These are phyloP conservation scores for Globisporangium echinulatum DNA, from an alignment of 352 stramenopile species.

Conservation along the genomic window DNA sequence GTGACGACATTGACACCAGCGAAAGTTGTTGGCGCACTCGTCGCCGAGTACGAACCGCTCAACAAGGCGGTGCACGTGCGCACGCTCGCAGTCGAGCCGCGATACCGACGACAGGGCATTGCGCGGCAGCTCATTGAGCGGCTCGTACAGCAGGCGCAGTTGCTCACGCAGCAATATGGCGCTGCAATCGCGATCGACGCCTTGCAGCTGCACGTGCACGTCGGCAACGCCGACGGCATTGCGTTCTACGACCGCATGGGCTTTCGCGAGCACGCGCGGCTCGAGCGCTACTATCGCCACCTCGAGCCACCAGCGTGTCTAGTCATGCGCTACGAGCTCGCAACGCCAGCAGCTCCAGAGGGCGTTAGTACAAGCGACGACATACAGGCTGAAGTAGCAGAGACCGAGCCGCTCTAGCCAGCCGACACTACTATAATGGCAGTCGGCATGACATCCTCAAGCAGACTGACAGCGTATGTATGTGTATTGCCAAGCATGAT, in stretches of 20 bases:
- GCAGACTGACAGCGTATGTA: not conserved
- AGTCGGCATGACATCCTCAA: too few species aligned
- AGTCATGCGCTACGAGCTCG: slow-evolving; percentile 33
- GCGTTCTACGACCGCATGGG: slow-evolving; percentile 51
- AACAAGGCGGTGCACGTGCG: slow-evolving; percentile 28
- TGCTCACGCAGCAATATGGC: slow-evolving; percentile 1
- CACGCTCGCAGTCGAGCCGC: slow-evolving; percentile 30
- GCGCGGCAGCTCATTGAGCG: slow-evolving; percentile 27
- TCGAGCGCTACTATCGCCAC: slow-evolving; percentile 65
- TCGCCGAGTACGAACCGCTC: slow-evolving; percentile 33
- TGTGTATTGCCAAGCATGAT: not conserved
- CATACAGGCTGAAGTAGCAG: not conserved
- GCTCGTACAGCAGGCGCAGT: slow-evolving; percentile 21
- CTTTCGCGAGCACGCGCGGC: slow-evolving; percentile 32
- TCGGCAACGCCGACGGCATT: slow-evolving; percentile 47
- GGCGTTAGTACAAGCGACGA: not conserved
- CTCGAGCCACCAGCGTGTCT: slow-evolving; percentile 47
- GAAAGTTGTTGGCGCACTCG: slow-evolving; percentile 21
- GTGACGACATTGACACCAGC: not conserved
- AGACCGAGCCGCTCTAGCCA: too few species aligned
- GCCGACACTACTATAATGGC: not conserved
- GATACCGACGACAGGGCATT: slow-evolving; percentile 31
- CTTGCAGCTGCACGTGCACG: slow-evolving; percentile 57
- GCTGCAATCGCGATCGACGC: slow-evolving; percentile 6
- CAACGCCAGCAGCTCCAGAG: not conserved